These are phyloP conservation scores for Herpotrichia juniperi DNA, from an alignment of 2,329 filamentous ascomycete genomes.

Conservation along the genomic window DNA sequence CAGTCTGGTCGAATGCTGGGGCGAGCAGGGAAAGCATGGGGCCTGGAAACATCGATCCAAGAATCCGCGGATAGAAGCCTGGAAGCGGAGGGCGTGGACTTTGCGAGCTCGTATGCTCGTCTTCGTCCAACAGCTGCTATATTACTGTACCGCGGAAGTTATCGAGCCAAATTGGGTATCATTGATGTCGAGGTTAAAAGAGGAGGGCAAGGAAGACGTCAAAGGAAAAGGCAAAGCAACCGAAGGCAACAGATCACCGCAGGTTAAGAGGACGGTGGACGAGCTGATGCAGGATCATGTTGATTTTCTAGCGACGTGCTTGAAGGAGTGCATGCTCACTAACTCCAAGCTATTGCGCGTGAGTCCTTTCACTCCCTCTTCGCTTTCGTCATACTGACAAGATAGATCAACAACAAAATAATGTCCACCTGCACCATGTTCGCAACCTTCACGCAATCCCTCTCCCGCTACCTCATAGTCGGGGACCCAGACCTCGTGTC, in stretches of 20 bases:
- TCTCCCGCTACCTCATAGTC: constrained; percentile 83
- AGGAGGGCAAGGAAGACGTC: constrained; percentile 57
- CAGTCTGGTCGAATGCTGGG: constrained; percentile 85
- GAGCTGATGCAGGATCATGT: constrained; percentile 99
- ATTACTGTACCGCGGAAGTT: constrained; percentile 96
- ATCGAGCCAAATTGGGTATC: constrained; percentile 97
- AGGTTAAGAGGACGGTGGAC: constrained; percentile 82
- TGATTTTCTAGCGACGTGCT: constrained; percentile 94
- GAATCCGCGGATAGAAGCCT: constrained; percentile 77
- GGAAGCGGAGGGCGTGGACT: constrained; percentile 93
- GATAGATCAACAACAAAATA: constrained; percentile 92
- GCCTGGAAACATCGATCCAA: constrained; percentile 84
- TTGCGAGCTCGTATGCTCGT: constrained; percentile 92
- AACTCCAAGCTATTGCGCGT: constrained; percentile 94
- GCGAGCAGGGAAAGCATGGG: constrained; percentile 80
- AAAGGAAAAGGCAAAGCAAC: constrained; percentile 48
- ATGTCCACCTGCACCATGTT: constrained; percentile 97
- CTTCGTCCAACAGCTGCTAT: constrained; percentile 94
- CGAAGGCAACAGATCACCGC: constrained; percentile 42
- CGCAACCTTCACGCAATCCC: constrained; percentile 84
- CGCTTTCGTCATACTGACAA: constrained; percentile 3
- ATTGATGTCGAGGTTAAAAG: constrained; percentile 83
- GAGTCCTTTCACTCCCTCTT: constrained; percentile 41
- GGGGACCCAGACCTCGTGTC: constrained; percentile 78
- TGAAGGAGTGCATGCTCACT: constrained; percentile 99